Base-by-base conservation (phyloP, 225 moss, liverwort and hornwort genomes). In the Pseudoscleropodium purum region DNA sequence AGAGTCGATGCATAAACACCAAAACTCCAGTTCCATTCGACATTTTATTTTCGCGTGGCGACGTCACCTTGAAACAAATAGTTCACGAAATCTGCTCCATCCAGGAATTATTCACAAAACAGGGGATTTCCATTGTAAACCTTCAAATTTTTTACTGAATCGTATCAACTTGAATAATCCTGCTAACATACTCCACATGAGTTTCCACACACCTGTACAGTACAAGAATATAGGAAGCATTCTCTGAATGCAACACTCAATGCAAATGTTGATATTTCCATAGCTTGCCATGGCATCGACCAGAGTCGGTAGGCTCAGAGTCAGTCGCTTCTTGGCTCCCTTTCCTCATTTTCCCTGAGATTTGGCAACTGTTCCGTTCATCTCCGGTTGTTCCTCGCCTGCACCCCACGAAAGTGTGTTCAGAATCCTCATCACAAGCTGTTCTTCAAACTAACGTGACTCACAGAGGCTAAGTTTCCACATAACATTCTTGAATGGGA, bases 361-460 rank as follows among this genome's bases (percentile, higher is more conserved):
- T 67, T 86, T 79, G 2, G 74, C 52, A n/a, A 69, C 81, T 57
- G 43, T 26, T 59, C 60, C 59, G 30, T 85, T 85, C 36, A 82
- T 77, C 63, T 15, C 77, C 8, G 77, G 87, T 36, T 90, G 77
- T 87, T 89, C 93, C 82, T 93, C 91, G 6, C 70, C 91, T 91
- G 52, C 41, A 89, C 51, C 79, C 75, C 69, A 59, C 41, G 80
- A 65, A 56, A 72, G 45, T 25, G 56, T 29, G 37, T 21, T 81
- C 23, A 78, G 37, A 65, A 79, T 88, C 63, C 54, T 79, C 88
- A 78, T 31, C 56, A 60, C 16, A 74, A 80, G 34, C 45, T 39
- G 18, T 79, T 64, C 57, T 64, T 56, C 79, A 64, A 62, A 37
- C 68, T 18, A 43, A 41, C 27, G 4, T 41, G 25, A 61, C 33